These are phyloP conservation scores for Adansonia grandidieri DNA, from an alignment of 441 rosid genomes.

Conservation along the genomic window DNA sequence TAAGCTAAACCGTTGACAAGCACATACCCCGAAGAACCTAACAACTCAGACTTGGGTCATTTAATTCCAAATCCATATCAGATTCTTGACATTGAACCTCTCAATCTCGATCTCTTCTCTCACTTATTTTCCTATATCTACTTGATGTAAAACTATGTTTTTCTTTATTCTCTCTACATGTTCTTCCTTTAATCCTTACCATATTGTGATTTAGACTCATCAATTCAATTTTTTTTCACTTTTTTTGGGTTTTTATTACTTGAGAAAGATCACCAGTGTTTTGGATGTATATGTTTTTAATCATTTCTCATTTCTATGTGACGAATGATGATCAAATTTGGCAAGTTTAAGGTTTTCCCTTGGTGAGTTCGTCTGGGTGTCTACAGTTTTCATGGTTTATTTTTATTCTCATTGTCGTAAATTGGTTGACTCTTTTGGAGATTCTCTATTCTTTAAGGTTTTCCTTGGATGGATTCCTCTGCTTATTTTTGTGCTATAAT, in stretches of 20 bases:
- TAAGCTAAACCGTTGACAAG: conserved; percentile 17
- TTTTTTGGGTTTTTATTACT: conserved; percentile 8
- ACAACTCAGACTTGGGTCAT: background rate
- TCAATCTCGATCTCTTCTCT: conserved; percentile 30
- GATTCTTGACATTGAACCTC: conserved; percentile 35
- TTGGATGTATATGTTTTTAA: background rate
- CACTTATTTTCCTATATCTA: background rate
- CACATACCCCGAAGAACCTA: conserved; percentile 34
- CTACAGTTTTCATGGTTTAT: background rate
- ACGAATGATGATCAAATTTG: background rate
- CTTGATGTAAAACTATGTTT: no score
- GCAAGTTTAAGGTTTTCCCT: background rate
- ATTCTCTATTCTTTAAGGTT: background rate
- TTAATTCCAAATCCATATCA: conserved; percentile 29
- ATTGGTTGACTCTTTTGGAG: background rate
- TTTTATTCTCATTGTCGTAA: background rate
- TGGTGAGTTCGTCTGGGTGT: background rate
- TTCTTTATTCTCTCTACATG: background rate
- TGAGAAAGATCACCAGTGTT: background rate
- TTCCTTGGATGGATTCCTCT: background rate
- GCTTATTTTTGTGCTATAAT: background rate
- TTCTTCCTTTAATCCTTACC: background rate
- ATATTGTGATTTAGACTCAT: background rate
- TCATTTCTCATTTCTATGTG: background rate
- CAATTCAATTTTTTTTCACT: background rate